Evolutionary conservation across 495 filamentous ascomycete species (phyloP), one percentile per base, ranked within the genome.

Genomic region (Jackrogersella multiformis): DNA sequence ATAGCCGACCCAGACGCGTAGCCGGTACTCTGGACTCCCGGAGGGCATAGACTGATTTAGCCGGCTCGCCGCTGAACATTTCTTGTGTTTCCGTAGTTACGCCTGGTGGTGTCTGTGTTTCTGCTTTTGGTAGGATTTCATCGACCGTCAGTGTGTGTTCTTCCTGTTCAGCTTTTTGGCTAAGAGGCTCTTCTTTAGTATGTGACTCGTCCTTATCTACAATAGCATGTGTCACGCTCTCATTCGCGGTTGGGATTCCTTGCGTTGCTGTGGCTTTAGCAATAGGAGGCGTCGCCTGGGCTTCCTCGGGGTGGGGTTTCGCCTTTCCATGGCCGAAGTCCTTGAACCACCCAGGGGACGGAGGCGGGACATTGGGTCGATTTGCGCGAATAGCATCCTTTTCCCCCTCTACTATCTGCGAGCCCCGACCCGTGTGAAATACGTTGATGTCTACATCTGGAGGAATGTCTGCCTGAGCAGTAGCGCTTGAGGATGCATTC

Each of bases 11-110:
- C 36, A 99, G 74, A 1, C 95, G 88, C 20, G 92, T 91, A 4
- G 95, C 92, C 8, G 95, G 95, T 1, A 99, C 94, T 59, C 88
- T 88, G 23, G 95, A 98, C 70, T 97, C 93, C 49, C 88, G 85
- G 79, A 98, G 90, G 66, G 91, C 79, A 74, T 95, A 96, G 2
- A 76, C 56, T 20, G 68, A 39, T 39, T 51, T 62, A 16, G 58
- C 30, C 13, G 51, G 21, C 46, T 62, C 64, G 42, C 71, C 48
- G 59, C 44, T 53, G 23, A 58, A 34, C 41, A 68, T 58, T 1
- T 13, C 32, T 45, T 28, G 10, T 51, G 46, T 38, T 56, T 64
- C 58, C 30, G 36, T 30, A 44, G 30, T 12, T 61, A 35, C 54
- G 21, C 56, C 30, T 4, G 20, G 58, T 36, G 51, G 36, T 51